A percentile compares a stretch with the other conserved stretches of the same genome.
Evolutionary conservation across 768 basidiomycete species (phyloP).

Genomic region (Leccinum rimulosum): DNA sequence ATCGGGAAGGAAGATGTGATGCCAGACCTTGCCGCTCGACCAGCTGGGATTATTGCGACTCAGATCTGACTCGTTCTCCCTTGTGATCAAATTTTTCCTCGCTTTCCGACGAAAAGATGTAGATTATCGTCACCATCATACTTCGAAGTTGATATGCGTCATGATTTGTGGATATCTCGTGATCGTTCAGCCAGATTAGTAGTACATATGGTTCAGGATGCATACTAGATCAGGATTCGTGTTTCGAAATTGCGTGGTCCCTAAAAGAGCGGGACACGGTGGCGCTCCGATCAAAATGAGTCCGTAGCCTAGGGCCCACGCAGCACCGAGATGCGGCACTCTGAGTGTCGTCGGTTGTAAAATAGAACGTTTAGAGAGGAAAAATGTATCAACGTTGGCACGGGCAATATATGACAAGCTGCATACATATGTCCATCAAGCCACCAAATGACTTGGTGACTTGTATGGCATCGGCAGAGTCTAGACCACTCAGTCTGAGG

Average conservation of each 20-base stretch:
- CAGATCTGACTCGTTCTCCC: conserved; percentile 1
- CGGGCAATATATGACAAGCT: conserved; percentile 7
- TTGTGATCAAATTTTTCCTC: neutral
- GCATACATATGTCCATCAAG: conserved; percentile 20
- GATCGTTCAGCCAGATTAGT: neutral
- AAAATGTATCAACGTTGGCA: neutral
- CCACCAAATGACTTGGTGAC: conserved; percentile 26
- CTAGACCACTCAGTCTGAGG: conserved; percentile 6
- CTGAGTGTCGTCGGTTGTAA: neutral
- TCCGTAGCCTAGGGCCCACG: neutral
- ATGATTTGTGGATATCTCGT: neutral
- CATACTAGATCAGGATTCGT: neutral
- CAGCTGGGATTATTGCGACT: neutral
- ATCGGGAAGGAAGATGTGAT: neutral
- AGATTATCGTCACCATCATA: neutral
- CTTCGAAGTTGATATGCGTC: neutral
- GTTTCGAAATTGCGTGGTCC: neutral
- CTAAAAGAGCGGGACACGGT: conserved; percentile 16
- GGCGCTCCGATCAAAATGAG: conserved; percentile 21
- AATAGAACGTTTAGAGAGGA: neutral
- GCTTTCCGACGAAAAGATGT: neutral
- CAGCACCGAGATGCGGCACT: conserved; percentile 13
- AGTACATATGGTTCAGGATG: neutral
- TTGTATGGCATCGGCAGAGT: conserved; percentile 7
- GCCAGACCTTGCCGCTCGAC: neutral